Base-by-base conservation (phyloP, 2,329 filamentous ascomycete species). In the Venturia aucupariae region DNA sequence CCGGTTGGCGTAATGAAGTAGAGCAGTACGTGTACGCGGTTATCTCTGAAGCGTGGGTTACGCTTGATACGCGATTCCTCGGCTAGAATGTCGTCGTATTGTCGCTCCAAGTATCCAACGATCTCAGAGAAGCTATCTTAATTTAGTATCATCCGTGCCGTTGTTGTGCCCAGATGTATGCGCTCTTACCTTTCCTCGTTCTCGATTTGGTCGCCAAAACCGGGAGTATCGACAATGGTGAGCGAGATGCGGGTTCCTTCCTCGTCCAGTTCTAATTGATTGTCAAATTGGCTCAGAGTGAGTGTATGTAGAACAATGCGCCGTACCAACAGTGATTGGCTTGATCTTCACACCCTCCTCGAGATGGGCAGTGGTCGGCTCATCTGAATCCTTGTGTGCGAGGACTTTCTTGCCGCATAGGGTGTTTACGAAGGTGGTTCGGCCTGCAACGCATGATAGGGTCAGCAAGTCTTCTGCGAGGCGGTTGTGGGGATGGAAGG, bases 41-140 rank as follows among this genome's bases (percentile, higher is more conserved):
- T 97, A 81, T 99, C 94, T 75, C 94, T 89, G 89, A 99, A 99
- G 74, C 94, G 88, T 72, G 94, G 94, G 83, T 99, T 99, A 92
- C 94, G 94, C 90, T 99, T 99, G 84, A 99, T 99, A 83, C 94
- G 91, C 73, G 94, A 97, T 82, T 99, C 94, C 82, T 97, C 93
- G 68, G 94, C 93, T 72, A 99, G 86, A 83, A 99, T 97, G 77
- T 97, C 92, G 79, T 99, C 94, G 79, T 97, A 97, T 86, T 99
- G 93, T 81, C 93, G 87, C 84, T 99, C 94, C 73, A 99, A 90
- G 80, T 96, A 97, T 71, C 92, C 93, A 71, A 96, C 92, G 73
- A 99, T 99, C 80, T 97, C 94, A 72, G 89, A 89, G 78, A 99
- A 99, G 81, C 92, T 96, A 70, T 64, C 63, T 32, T 13, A 57